Percentiles rank a stretch among this genome's conserved stretches.
phyloP scores from a whole-genome alignment of 345 rosid species.

The Eutrema heterophyllum region DNA sequence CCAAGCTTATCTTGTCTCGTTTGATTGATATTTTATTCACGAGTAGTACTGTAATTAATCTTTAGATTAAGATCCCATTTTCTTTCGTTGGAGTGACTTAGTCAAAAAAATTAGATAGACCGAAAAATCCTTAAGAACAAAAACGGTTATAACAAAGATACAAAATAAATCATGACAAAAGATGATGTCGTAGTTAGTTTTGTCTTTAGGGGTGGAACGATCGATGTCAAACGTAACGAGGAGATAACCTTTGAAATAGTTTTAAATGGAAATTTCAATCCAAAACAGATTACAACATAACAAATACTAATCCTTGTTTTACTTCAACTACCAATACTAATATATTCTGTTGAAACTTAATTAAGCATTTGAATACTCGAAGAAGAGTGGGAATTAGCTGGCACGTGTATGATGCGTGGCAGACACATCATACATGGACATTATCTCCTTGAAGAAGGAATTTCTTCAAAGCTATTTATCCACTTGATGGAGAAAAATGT shows the following conservation, averaged over 20 bases:
- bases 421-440: not conserved
- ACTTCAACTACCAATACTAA: not conserved
- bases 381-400: not conserved
- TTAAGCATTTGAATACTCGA: not conserved
- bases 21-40: not conserved
- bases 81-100: not conserved
- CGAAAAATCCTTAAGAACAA: not conserved
- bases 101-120: not conserved
- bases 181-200: not conserved
- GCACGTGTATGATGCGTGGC: constrained; percentile 21
- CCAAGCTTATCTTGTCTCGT: constrained; percentile 7
- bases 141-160: not conserved
- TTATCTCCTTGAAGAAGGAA: too few relatives aligned
- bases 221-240: not conserved
- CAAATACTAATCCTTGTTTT: not conserved
- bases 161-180: not conserved
- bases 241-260: not conserved
- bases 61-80: not conserved
- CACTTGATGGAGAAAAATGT: not conserved
- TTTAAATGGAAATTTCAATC: not conserved
- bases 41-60: not conserved
- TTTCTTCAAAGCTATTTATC: not conserved
- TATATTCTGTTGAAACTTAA: not conserved
- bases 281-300: not conserved
- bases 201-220: not conserved